Evolutionary conservation across 495 filamentous ascomycete species (phyloP), one percentile per base, ranked within the genome.

Genomic region (Trichoderma parareesei): DNA sequence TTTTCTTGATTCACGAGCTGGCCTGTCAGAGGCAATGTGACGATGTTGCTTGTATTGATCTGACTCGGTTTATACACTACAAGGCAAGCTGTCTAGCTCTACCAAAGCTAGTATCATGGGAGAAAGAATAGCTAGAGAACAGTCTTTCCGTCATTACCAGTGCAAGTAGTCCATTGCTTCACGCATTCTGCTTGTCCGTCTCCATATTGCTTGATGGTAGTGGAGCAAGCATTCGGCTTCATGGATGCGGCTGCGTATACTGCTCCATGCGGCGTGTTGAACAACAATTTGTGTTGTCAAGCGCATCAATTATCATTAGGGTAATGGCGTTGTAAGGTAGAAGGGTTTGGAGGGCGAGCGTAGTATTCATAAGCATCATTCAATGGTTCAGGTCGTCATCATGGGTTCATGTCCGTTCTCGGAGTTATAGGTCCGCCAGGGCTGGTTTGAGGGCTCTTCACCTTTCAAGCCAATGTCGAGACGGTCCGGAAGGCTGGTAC

Each of bases 381-480:
- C 9, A 62, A 61, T 43, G 38, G 62, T 59, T 68, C 68, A 80
- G 44, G 74, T 79, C 60, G 81, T 84, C 59, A 88, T 81, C 85
- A 88, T 88, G 14, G 78, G 75, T 65, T 88, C 86, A 64, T 82
- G 73, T 59, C 84, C 81, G 63, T 78, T 78, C 40, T 78, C 73
- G 55, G 53, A 57, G 37, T 10, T 67, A 16, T 20, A 64, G 44
- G 64, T 68, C 67, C 59, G 73, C 72, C 41, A 43, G 65, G 76
- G 72, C 38, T 67, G 70, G 70, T 66, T 70, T 49, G 74, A 75
- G 27, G 70, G 69, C 48, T 78, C 75, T 65, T 74, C 82, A 67
- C 70, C 74, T 70, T 84, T 81, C 3, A 97, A 81, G 9, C 90
- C 91, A 48, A 97, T 77, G 38, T 89, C 87, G 61, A 96, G 78